Evolutionary conservation across 176 grass and related monocot genomes (phyloP), one percentile per base, ranked within the genome.

Genomic region (Carex kokanica): DNA sequence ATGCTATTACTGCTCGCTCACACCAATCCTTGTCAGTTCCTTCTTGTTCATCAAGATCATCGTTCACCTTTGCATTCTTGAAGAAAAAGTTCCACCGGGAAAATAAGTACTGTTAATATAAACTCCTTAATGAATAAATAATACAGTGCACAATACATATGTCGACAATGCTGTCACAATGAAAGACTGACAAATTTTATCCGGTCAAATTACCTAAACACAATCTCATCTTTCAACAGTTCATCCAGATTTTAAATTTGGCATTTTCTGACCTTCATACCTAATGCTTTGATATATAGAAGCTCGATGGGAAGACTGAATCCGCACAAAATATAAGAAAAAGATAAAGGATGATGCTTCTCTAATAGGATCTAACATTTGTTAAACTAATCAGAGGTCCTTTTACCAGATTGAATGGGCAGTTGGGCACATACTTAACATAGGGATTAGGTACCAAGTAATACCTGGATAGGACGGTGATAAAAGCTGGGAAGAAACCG

Each of bases 401-500:
- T 71, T 63, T 45, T 20, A 45, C 36, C 67, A 71, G 8, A 71
- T 2, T 9, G 3, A 71, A 71, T 3, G 5, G 36, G 36, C 32
- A 34, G 32, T 34, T 34, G 17, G 36, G 36, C 67, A 36, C 4
- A 71, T 71, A 20, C 18, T 71, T 17, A 47, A 47, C 16, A n/a
- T 21, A 16, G 7, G 21, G 60, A 36, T 8, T 29, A 25, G 17
- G 53, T 43, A 70, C 11, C 5, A 80, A 27, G 31, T 38, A 23
- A 40, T 90, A 92, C 94, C 92, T 97, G 83, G 52, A 94, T 79
- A 0, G 91, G 90, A 25, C 57, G 74, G 74, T 77, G 88, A 47
- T 74, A 78, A 84, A 94, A 94, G 65, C 83, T 92, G 31, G 90
- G 86, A 85, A 92, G 85, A 90, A 97, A 90, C 43, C 85, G 88